A percentile compares a stretch with the other conserved stretches of the same genome.
Conservation (phyloP, 75 land plant genomes). For the Picea sitchensis region DNA sequence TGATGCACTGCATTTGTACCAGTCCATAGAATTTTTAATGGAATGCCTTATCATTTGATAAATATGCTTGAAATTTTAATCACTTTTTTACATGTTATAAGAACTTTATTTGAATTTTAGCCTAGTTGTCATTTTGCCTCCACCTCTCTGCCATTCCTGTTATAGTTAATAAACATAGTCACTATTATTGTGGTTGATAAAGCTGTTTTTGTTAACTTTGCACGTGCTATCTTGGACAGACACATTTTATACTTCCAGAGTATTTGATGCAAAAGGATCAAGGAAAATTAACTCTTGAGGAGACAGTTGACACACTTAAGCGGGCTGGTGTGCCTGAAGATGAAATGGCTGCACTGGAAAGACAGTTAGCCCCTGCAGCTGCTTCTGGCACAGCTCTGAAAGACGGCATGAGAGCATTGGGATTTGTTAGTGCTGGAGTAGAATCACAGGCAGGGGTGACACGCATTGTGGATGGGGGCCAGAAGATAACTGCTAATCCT, state of each 20-base stretch:
- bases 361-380: slow-evolving; percentile 60
- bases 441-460: slow-evolving; percentile 24
- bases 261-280: slow-evolving; percentile 83
- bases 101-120: background rate
- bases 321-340: slow-evolving; percentile 79
- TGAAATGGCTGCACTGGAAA: slow-evolving; percentile 93
- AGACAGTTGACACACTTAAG: slow-evolving; percentile 68
- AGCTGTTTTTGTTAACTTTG: slow-evolving; percentile 8
- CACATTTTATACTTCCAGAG: slow-evolving; percentile 89
- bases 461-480: slow-evolving; percentile 17
- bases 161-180: background rate
- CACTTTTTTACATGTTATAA: background rate
- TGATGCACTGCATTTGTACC: background rate
- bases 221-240: slow-evolving; percentile 39
- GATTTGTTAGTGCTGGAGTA: slow-evolving; percentile 79
- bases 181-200: background rate
- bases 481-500: slow-evolving; percentile 25
- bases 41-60: background rate
- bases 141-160: background rate
- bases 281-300: slow-evolving; percentile 51
- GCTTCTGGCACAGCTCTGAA: slow-evolving; percentile 10
- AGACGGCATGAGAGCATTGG: slow-evolving; percentile 33
- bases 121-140: background rate
- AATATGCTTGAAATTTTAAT: no score
- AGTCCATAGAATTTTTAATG: background rate